Percentiles rank a stretch among this genome's conserved stretches.
Evolutionary conservation across 495 filamentous ascomycete species (phyloP).

Genomic region (Alectoria sarmentosa): DNA sequence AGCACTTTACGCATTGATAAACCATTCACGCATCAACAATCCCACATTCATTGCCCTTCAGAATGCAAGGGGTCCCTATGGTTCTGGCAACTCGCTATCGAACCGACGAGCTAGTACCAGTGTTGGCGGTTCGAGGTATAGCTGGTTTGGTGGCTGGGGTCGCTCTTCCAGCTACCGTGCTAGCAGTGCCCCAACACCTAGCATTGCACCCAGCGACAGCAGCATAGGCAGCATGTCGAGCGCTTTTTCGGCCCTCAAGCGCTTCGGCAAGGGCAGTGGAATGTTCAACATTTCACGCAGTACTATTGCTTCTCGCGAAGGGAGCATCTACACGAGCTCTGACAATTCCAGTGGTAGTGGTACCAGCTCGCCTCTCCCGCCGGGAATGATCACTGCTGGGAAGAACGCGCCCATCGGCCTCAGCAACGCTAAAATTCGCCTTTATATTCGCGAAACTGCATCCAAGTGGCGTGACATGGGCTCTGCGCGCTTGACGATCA

Average conservation of each 20-base stretch:
- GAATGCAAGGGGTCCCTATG: slow-evolving; percentile 46
- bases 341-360: slow-evolving; percentile 35
- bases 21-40: slow-evolving; percentile 76
- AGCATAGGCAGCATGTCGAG: slow-evolving; percentile 52
- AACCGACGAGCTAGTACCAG: slow-evolving; percentile 33
- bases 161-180: slow-evolving; percentile 50
- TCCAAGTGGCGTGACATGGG: slow-evolving; percentile 90
- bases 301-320: slow-evolving; percentile 50
- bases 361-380: slow-evolving; percentile 50
- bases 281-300: slow-evolving; percentile 72
- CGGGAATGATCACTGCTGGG: slow-evolving; percentile 47
- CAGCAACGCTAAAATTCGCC: slow-evolving; percentile 69
- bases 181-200: slow-evolving; percentile 41
- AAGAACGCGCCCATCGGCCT: slow-evolving; percentile 51
- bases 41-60: slow-evolving; percentile 81
- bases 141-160: slow-evolving; percentile 28
- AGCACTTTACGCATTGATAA: slow-evolving; percentile 72
- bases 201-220: slow-evolving; percentile 48
- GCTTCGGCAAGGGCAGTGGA: slow-evolving; percentile 54
- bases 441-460: slow-evolving; percentile 69
- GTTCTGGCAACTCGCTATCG: slow-evolving; percentile 32
- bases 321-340: slow-evolving; percentile 53
- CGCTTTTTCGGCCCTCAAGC: slow-evolving; percentile 66
- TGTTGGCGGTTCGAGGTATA: slow-evolving; percentile 19
- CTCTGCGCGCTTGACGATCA: slow-evolving; percentile 72